A percentile compares a stretch with the other conserved stretches of the same genome.
Evolutionary conservation across 2,329 filamentous ascomycete species (phyloP).

Genomic region (Stachybotrys chartarum): DNA sequence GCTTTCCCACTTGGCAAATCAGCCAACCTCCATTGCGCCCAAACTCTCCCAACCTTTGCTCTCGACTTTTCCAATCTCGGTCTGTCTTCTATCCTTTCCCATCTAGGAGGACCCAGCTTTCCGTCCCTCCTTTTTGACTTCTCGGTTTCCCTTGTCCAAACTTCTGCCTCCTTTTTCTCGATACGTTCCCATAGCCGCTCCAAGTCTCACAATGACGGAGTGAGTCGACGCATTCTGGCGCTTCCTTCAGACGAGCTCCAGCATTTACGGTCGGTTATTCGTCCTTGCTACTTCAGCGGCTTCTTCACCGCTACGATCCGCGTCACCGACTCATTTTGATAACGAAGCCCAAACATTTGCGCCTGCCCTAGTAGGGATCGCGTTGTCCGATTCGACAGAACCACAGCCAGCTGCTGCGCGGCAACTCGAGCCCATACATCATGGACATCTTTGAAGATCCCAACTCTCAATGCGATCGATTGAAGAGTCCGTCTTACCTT

Average conservation of each 20-base stretch:
- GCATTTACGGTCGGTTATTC: not conserved
- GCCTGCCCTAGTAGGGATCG: not conserved
- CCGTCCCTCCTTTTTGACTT: too few species aligned
- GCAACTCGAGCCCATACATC: not conserved
- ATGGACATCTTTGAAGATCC: slow-evolving; percentile 18
- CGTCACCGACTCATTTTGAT: too few species aligned
- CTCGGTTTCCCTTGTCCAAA: too few species aligned
- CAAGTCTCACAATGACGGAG: not conserved
- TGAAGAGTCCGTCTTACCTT: slow-evolving; percentile 45
- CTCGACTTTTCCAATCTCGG: not conserved
- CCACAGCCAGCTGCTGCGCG: not conserved
- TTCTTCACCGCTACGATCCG: too few species aligned
- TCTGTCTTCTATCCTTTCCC: not conserved
- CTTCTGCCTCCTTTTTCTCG: not conserved
- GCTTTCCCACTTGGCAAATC: not conserved
- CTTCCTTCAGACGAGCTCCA: not conserved
- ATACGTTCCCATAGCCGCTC: not conserved
- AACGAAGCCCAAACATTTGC: not conserved
- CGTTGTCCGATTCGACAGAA: not conserved
- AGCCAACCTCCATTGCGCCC: not conserved
- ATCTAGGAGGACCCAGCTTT: too few species aligned
- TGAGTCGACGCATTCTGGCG: not conserved
- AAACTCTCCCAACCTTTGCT: not conserved
- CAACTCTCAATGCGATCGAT: slow-evolving; percentile 36
- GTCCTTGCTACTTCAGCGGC: too few species aligned